Conservation (phyloP, 2,329 filamentous ascomycete genomes). For the Fonsecaea monophora region DNA sequence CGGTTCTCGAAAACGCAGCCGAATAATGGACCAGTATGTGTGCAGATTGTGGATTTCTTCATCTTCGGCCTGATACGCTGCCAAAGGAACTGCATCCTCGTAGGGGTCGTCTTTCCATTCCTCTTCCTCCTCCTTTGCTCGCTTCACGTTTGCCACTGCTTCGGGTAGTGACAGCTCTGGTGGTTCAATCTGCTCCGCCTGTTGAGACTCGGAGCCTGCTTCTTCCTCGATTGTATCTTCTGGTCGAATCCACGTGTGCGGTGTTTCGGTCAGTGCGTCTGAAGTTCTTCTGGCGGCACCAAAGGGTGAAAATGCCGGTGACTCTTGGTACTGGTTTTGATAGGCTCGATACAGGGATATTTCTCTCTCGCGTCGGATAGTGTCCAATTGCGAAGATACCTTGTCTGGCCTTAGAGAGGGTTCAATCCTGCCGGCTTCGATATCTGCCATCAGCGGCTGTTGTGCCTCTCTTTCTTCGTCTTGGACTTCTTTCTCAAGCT, state of each 20-base stretch:
- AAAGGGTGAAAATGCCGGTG: conserved; percentile 24
- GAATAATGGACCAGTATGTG: conserved; percentile 57
- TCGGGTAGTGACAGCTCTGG: conserved; percentile 20
- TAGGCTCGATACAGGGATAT: conserved; percentile 24
- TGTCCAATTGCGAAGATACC: conserved; percentile 23
- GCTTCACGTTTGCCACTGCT: conserved; percentile 27
- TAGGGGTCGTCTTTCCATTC: conserved; percentile 45
- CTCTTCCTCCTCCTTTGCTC: conserved; percentile 24
- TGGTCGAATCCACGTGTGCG: conserved; percentile 12
- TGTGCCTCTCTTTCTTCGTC: conserved; percentile 14
- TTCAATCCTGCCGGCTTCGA: conserved; percentile 28
- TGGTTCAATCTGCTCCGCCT: conserved; percentile 11
- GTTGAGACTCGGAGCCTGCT: neutral
- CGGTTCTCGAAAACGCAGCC: conserved; percentile 60
- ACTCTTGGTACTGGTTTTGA: conserved; percentile 17
- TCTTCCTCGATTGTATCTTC: conserved; percentile 31
- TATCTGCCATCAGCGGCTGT: conserved; percentile 4
- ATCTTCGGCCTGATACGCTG: conserved; percentile 52
- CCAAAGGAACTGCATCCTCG: conserved; percentile 53
- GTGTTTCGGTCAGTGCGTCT: conserved; percentile 21
- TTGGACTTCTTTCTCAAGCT: conserved; percentile 44
- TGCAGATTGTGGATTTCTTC: conserved; percentile 59
- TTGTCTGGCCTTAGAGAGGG: conserved; percentile 25
- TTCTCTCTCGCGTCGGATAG: conserved; percentile 27
- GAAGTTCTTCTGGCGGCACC: conserved; percentile 12